A percentile compares a stretch with the other conserved stretches of the same genome.
These are phyloP conservation scores for Xylariaceae sp. DNA, from an alignment of 2,329 filamentous ascomycete species.

Conservation along the genomic window DNA sequence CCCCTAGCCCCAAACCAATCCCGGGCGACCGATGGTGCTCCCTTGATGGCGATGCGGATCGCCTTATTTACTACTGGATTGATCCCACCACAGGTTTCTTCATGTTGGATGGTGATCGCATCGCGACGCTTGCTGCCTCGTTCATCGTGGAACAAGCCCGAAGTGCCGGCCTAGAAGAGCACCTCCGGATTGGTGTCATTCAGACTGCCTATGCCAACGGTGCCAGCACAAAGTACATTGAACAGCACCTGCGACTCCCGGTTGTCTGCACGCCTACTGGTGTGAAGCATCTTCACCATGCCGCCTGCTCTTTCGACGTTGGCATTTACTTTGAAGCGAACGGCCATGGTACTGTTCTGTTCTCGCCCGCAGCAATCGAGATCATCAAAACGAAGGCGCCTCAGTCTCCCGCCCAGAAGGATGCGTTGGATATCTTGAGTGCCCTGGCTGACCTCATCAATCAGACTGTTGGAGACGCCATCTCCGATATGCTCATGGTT, in stretches of 20 bases:
- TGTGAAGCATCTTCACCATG: slow-evolving; percentile 96
- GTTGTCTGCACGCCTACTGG: slow-evolving; percentile 92
- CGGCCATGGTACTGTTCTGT: slow-evolving; percentile 93
- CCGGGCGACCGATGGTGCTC: slow-evolving; percentile 78
- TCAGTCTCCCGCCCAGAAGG: slow-evolving; percentile 85
- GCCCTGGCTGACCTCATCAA: slow-evolving; percentile 91
- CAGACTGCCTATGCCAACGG: slow-evolving; percentile 98
- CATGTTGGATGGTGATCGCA: slow-evolving; percentile 93
- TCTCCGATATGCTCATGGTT: slow-evolving; percentile 92
- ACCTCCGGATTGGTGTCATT: slow-evolving; percentile 86
- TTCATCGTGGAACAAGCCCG: slow-evolving; percentile 88
- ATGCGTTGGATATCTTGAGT: slow-evolving; percentile 76
- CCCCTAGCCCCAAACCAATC: slow-evolving; percentile 71
- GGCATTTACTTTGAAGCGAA: slow-evolving; percentile 99
- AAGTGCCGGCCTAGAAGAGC: slow-evolving; percentile 69
- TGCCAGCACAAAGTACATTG: slow-evolving; percentile 85
- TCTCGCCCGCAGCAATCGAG: slow-evolving; percentile 76
- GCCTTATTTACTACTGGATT: slow-evolving; percentile 90
- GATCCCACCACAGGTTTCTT: slow-evolving; percentile 79
- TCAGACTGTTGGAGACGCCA: slow-evolving; percentile 92
- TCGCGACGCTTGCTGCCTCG: slow-evolving; percentile 86
- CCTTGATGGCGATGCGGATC: slow-evolving; percentile 90
- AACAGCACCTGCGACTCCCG: slow-evolving; percentile 79
- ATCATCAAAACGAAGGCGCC: slow-evolving; percentile 74
- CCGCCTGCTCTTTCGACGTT: slow-evolving; percentile 89